Percentiles rank a stretch among this genome's conserved stretches.
phyloP scores from a whole-genome alignment of 495 filamentous ascomycete genomes.

The Penicillium atrosanguineum region DNA sequence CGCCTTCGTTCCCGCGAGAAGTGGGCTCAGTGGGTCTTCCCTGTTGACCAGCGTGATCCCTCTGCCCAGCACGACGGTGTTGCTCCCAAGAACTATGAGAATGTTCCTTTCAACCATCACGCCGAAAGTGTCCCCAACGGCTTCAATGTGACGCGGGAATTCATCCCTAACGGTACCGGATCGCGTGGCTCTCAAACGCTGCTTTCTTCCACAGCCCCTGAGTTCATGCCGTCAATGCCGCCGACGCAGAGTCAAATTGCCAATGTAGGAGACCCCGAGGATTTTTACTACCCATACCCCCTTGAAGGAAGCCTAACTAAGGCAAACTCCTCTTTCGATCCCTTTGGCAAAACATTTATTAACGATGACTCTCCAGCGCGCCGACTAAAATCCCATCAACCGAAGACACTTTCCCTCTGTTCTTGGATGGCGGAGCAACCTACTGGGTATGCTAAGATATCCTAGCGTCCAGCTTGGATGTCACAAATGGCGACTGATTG shows the following conservation, averaged over 20 bases:
- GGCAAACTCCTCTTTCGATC: not conserved
- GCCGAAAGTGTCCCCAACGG: slow-evolving; percentile 31
- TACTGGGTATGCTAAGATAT: slow-evolving; percentile 16
- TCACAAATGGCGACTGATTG: not conserved
- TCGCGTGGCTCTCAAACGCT: slow-evolving; percentile 48
- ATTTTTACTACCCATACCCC: slow-evolving; percentile 28
- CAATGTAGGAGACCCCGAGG: slow-evolving; percentile 44
- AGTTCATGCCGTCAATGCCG: slow-evolving; percentile 62
- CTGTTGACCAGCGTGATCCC: slow-evolving; percentile 56
- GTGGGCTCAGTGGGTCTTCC: slow-evolving; percentile 80
- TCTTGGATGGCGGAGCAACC: slow-evolving; percentile 3
- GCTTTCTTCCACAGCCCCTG: slow-evolving; percentile 72
- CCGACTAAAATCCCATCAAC: slow-evolving; percentile 22
- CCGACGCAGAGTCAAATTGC: slow-evolving; percentile 35
- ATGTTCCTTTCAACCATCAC: slow-evolving; percentile 23
- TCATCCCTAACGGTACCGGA: slow-evolving; percentile 39
- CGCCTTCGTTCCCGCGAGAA: slow-evolving; percentile 72
- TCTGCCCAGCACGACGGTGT: slow-evolving; percentile 61
- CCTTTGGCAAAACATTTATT: slow-evolving; percentile 55
- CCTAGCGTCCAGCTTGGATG: not conserved
- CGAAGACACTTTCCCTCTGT: slow-evolving; percentile 6
- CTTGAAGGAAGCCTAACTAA: not conserved
- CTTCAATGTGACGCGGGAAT: slow-evolving; percentile 22
- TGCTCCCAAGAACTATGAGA: slow-evolving; percentile 28
- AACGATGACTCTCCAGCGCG: slow-evolving; percentile 41